A percentile compares a stretch with the other conserved stretches of the same genome.
Evolutionary conservation across 73 alveolate genomes (phyloP).

Genomic region (Paramecium caudatum): DNA sequence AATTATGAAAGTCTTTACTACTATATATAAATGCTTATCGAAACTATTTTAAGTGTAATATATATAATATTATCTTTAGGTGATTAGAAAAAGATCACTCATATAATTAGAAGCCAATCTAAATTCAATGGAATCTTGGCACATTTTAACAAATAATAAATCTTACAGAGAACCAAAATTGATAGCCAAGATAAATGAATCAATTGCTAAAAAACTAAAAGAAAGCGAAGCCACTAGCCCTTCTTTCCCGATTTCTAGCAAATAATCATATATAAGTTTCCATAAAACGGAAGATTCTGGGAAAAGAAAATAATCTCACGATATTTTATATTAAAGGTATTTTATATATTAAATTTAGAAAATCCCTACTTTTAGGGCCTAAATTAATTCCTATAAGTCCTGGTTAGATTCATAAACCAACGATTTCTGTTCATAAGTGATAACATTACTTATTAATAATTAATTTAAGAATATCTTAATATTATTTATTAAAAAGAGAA

Average conservation of each 20-base stretch:
- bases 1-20: neutral
- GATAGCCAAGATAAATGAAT: neutral
- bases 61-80: neutral
- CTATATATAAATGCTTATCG: neutral
- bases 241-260: too few relatives aligned
- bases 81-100: neutral
- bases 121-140: slow-evolving; percentile 33
- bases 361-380: neutral
- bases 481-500: too few relatives aligned
- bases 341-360: neutral
- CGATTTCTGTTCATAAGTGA: too few relatives aligned
- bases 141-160: neutral
- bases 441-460: too few relatives aligned
- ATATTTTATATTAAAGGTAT: neutral
- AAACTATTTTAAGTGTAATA: neutral
- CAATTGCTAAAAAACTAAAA: neutral
- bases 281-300: neutral
- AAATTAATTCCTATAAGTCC: slow-evolving; percentile 30
- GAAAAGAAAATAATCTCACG: neutral
- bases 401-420: too few relatives aligned
- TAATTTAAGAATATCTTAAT: too few relatives aligned
- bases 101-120: neutral
- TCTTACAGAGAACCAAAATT: neutral
- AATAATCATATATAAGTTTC: neutral
- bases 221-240: neutral